Evolutionary conservation across 805 yeast genomes (phyloP).

Genomic region (Metschnikowia sp.): DNA sequence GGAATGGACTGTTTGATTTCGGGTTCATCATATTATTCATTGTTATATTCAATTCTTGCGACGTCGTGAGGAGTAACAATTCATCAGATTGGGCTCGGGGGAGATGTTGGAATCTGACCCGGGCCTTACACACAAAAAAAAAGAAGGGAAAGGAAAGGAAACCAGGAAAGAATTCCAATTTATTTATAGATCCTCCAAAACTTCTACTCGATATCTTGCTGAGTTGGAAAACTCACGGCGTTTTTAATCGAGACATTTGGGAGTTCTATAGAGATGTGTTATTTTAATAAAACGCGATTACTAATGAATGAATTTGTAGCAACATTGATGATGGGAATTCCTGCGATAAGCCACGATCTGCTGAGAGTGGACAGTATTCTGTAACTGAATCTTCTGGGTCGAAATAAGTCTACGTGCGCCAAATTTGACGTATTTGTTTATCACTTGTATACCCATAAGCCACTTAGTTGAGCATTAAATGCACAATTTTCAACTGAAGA

Average conservation of each 20-base stretch:
- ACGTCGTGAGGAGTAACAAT: constrained; percentile 7
- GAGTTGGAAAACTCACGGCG: constrained; percentile 16
- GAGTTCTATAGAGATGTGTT: constrained; percentile 26
- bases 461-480: too few species aligned
- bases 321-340: too few species aligned
- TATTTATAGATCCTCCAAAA: constrained; percentile 16
- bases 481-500: too few species aligned
- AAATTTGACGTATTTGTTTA: too few species aligned
- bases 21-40: constrained; percentile 14
- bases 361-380: too few species aligned
- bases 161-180: constrained; percentile 16
- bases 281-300: constrained; percentile 23
- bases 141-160: constrained; percentile 14
- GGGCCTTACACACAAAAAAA: constrained; percentile 8
- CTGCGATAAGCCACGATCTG: too few species aligned
- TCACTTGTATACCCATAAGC: too few species aligned
- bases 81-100: constrained; percentile 9
- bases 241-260: constrained; percentile 44
- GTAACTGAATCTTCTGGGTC: too few species aligned
- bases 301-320: not conserved
- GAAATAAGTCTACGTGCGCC: too few species aligned
- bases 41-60: constrained; percentile 6
- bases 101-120: not conserved
- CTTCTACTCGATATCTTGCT: constrained; percentile 19
- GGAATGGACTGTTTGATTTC: constrained; percentile 15